Percentiles rank a stretch among this genome's conserved stretches.
Evolutionary conservation across 768 basidiomycete genomes (phyloP).

Genomic region (Termitomyces sp.): DNA sequence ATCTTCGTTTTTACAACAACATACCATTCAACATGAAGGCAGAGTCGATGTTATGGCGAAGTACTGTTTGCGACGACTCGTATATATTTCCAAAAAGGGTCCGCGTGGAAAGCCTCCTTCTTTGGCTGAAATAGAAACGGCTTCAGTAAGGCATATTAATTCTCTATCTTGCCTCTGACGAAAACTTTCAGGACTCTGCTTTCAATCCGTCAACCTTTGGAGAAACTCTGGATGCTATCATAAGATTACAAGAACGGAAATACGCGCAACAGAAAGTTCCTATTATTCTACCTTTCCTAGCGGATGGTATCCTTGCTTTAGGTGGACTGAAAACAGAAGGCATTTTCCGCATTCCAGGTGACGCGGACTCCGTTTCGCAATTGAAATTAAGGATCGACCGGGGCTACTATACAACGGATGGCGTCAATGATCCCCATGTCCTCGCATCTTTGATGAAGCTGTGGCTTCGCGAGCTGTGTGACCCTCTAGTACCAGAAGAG

Average conservation of each 20-base stretch:
- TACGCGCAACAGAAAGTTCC: slow-evolving; percentile 84
- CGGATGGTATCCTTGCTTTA: slow-evolving; percentile 84
- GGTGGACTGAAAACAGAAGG: slow-evolving; percentile 85
- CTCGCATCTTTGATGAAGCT: slow-evolving; percentile 87
- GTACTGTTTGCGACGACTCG: slow-evolving; percentile 78
- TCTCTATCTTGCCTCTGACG: slow-evolving; percentile 8
- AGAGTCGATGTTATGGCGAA: slow-evolving; percentile 88
- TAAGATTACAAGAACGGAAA: slow-evolving; percentile 78
- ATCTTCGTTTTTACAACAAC: slow-evolving; percentile 69
- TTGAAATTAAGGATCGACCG: slow-evolving; percentile 87
- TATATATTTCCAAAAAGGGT: slow-evolving; percentile 73
- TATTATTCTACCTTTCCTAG: slow-evolving; percentile 90
- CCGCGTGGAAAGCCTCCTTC: slow-evolving; percentile 82
- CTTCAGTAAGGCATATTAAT: slow-evolving; percentile 48
- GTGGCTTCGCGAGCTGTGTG: slow-evolving; percentile 88
- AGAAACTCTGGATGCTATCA: slow-evolving; percentile 80
- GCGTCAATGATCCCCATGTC: slow-evolving; percentile 87
- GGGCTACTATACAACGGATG: slow-evolving; percentile 86
- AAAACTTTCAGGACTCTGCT: slow-evolving; percentile 64
- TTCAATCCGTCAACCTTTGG: slow-evolving; percentile 95
- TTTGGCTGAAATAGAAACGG: slow-evolving; percentile 84
- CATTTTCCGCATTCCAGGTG: slow-evolving; percentile 91
- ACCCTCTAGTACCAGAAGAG: slow-evolving; percentile 88
- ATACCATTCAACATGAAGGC: slow-evolving; percentile 61
- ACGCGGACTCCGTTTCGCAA: slow-evolving; percentile 81